A percentile compares a stretch with the other conserved stretches of the same genome.
Conservation (phyloP, 2,329 filamentous ascomycete genomes). For the Teratosphaeria gauchensis region DNA sequence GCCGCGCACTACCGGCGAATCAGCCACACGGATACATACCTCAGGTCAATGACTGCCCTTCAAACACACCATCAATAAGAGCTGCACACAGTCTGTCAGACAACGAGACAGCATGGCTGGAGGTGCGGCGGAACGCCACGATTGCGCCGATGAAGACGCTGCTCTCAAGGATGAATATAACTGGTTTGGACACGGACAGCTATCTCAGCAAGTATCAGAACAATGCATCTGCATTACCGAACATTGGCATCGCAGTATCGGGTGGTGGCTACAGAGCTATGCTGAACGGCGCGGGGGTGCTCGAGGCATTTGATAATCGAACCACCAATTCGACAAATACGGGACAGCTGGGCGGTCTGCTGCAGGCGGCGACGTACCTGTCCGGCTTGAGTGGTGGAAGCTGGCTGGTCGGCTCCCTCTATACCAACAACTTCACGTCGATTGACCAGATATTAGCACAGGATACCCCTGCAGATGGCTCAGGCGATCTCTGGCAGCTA, state of each 20-base stretch:
- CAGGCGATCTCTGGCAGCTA: conserved; percentile 50
- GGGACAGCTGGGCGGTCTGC: conserved; percentile 67
- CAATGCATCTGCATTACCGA: conserved; percentile 51
- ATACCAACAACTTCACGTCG: conserved; percentile 66
- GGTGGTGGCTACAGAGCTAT: conserved; percentile 83
- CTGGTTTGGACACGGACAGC: conserved; percentile 62
- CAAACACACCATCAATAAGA: conserved; percentile 58
- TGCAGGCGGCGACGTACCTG: conserved; percentile 74
- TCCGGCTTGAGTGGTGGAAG: conserved; percentile 72
- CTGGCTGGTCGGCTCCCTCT: conserved; percentile 78
- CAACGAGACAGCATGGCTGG: conserved; percentile 65
- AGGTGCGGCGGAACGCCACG: conserved; percentile 61
- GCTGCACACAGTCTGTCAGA: conserved; percentile 52
- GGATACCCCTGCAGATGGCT: conserved; percentile 13
- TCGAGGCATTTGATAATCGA: conserved; percentile 70
- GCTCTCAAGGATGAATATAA: conserved; percentile 61
- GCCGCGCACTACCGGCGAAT: conserved; percentile 35
- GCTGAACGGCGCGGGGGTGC: conserved; percentile 68
- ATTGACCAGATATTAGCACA: conserved; percentile 46
- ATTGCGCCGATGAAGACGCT: conserved; percentile 66
- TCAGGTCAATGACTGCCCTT: conserved; percentile 56
- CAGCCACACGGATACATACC: conserved; percentile 65
- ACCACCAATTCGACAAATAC: conserved; percentile 50
- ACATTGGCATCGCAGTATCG: conserved; percentile 67
- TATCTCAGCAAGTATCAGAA: conserved; percentile 56